A percentile compares a stretch with the other conserved stretches of the same genome.
Evolutionary conservation across 2,329 filamentous ascomycete genomes (phyloP).

Genomic region (Ascochyta clinopodiicola): DNA sequence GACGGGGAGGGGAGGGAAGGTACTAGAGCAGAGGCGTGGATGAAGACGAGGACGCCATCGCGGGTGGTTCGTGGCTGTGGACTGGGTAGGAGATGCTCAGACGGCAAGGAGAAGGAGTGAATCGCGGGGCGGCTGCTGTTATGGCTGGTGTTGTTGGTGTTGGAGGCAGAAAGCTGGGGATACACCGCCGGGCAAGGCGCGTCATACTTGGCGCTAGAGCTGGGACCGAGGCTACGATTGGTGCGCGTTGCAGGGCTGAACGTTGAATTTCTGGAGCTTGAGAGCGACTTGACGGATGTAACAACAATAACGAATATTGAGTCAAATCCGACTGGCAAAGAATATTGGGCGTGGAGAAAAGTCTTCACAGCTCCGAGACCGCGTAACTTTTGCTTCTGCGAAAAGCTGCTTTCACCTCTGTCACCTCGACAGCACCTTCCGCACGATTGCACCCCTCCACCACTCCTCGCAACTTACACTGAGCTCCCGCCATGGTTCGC

Average conservation of each 20-base stretch:
- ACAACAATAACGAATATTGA: not conserved
- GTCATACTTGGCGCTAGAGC: constrained; percentile 29
- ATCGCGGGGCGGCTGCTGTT: not conserved
- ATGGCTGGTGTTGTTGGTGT: constrained; percentile 15
- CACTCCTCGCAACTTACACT: not conserved
- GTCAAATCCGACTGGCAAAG: no score
- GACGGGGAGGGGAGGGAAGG: not conserved
- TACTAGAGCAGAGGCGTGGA: constrained; percentile 51
- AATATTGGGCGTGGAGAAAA: no score
- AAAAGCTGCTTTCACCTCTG: not conserved
- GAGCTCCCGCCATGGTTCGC: constrained; percentile 74
- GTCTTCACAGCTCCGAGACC: not conserved
- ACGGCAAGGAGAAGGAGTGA: not conserved
- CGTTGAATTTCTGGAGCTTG: constrained; percentile 10
- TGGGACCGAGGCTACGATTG: constrained; percentile 13
- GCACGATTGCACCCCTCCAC: not conserved
- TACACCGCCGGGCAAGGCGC: constrained; percentile 30
- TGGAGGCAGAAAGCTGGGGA: constrained; percentile 32
- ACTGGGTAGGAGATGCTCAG: constrained; percentile 9
- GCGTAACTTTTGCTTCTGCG: not conserved
- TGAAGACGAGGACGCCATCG: constrained; percentile 49
- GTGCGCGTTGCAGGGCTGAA: constrained; percentile 7
- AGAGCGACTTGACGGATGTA: not conserved
- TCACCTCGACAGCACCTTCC: not conserved
- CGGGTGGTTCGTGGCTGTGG: constrained; percentile 10